Evolutionary conservation across 2,329 filamentous ascomycete genomes (phyloP).

Genomic region (Trichocomaceae sp.): DNA sequence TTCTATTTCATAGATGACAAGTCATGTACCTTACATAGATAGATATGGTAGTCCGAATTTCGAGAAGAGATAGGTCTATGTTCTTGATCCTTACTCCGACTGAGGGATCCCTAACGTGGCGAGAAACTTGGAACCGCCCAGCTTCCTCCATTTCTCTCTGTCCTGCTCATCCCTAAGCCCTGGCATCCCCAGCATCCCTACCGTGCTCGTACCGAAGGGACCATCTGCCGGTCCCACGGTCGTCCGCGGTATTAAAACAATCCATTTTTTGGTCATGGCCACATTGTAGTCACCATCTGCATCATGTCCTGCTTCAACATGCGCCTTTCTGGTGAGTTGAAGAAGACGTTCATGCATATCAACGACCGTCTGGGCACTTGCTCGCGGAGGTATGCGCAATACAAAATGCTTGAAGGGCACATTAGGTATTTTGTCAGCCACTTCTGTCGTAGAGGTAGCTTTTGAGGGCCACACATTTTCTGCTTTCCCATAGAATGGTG

Average conservation of each 20-base stretch:
- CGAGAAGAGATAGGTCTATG: neutral
- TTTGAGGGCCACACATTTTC: slow-evolving; percentile 17
- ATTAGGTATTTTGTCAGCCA: slow-evolving; percentile 15
- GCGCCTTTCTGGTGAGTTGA: slow-evolving; percentile 15
- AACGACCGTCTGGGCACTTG: slow-evolving; percentile 12
- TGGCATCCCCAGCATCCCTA: slow-evolving; percentile 21
- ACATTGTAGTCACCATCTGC: slow-evolving; percentile 22
- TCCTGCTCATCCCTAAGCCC: slow-evolving; percentile 18
- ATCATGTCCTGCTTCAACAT: slow-evolving; percentile 13
- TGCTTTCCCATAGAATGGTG: slow-evolving; percentile 14
- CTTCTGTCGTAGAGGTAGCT: slow-evolving; percentile 16
- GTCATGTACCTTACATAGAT: neutral
- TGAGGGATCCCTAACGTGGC: slow-evolving; percentile 18
- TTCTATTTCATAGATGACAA: neutral
- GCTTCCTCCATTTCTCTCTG: slow-evolving; percentile 17
- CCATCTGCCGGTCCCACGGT: slow-evolving; percentile 14
- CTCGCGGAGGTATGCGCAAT: slow-evolving; percentile 18
- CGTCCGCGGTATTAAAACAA: slow-evolving; percentile 19
- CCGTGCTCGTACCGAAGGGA: slow-evolving; percentile 19
- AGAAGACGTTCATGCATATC: slow-evolving; percentile 18
- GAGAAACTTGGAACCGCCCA: slow-evolving; percentile 17
- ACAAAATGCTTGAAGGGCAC: slow-evolving; percentile 24
- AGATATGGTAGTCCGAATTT: neutral
- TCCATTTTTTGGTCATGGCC: slow-evolving; percentile 23
- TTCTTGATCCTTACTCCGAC: neutral